Base-by-base conservation (phyloP, 192 early-diverging fungal species). In the Phlyctochytrium bullatum region DNA sequence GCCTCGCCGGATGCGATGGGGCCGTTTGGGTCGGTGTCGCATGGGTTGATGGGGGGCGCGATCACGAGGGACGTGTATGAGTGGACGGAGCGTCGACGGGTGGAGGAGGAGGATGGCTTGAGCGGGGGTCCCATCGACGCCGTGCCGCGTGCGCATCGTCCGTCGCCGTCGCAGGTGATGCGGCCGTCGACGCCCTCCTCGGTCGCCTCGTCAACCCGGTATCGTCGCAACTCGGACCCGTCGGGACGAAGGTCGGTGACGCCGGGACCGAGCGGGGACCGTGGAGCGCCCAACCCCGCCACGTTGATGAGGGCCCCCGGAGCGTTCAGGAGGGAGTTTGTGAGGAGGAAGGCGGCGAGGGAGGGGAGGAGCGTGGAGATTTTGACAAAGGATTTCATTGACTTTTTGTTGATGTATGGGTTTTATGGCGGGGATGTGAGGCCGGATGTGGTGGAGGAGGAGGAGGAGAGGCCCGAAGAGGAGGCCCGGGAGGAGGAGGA, bases 341-440 rank as follows among this genome's bases (percentile, higher is more conserved):
- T 97, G 35, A 82, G 84, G 2, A 79, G 84, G 60, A 84, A 91
- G 52, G 91, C 91, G 14, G 73, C 77, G 28, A 74, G 78, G 34
- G 79, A 81, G 63, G 93, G 91, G 34, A 83, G 83, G 29, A 68
- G 67, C 16, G 91, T 89, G 0, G 88, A 90, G 54, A 51, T 76
- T 51, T 75, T 95, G 65, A 95, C 96, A 2, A 72, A 85, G 23
- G 95, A 90, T 74, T 98, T 96, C 83, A 84, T 96, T 31, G 96
- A 98, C 72, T 96, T 95, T 69, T 83, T 98, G 61, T 89, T 88
- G 27, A 78, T 98, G 68, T 96, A 92, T 62, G 93, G 93, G 52
- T 94, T 93, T 72, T 98, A 94, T 81, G 95, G 91, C 31, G 95
- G 94, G 51, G 95, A 93, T 73, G 92, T 93, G 62, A 84, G 89